Evolutionary conservation across 805 yeast species (phyloP).

Genomic region (Saccharomycopsis amapae): DNA sequence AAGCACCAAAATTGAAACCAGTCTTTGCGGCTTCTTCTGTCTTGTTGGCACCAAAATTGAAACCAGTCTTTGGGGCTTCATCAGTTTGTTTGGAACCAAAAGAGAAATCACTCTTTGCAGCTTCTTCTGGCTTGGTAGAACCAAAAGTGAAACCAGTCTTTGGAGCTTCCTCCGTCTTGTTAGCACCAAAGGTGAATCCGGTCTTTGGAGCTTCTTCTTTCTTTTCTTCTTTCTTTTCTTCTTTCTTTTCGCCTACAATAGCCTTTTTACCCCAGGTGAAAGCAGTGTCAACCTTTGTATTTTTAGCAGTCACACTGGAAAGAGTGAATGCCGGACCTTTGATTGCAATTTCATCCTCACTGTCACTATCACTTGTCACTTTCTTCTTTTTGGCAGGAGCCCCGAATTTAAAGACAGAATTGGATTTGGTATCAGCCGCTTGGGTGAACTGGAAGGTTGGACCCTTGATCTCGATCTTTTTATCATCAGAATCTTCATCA

Average conservation of each 20-base stretch:
- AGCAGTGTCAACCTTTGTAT: constrained; percentile 7
- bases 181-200: constrained; percentile 11
- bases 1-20: background rate
- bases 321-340: constrained; percentile 17
- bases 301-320: background rate
- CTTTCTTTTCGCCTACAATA: background rate
- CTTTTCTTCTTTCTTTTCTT: constrained; percentile 1
- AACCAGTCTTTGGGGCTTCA: constrained; percentile 1
- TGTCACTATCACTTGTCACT: constrained; percentile 1
- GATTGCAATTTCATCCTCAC: constrained; percentile 6
- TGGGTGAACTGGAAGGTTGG: constrained; percentile 12
- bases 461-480: constrained; percentile 17
- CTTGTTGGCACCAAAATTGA: constrained; percentile 1
- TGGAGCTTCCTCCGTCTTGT: no score
- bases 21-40: background rate
- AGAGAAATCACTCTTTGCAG: no score
- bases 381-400: constrained; percentile 1
- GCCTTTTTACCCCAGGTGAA: constrained; percentile 20
- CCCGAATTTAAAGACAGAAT: constrained; percentile 15
- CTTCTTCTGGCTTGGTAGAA: background rate
- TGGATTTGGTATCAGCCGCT: background rate
- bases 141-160: constrained; percentile 4
- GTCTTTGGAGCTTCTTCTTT: background rate
- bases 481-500: constrained; percentile 7
- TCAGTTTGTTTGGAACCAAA: background rate